A percentile compares a stretch with the other conserved stretches of the same genome.
phyloP scores from a whole-genome alignment of 2,329 filamentous ascomycete genomes.

The Alternaria conjuncta region DNA sequence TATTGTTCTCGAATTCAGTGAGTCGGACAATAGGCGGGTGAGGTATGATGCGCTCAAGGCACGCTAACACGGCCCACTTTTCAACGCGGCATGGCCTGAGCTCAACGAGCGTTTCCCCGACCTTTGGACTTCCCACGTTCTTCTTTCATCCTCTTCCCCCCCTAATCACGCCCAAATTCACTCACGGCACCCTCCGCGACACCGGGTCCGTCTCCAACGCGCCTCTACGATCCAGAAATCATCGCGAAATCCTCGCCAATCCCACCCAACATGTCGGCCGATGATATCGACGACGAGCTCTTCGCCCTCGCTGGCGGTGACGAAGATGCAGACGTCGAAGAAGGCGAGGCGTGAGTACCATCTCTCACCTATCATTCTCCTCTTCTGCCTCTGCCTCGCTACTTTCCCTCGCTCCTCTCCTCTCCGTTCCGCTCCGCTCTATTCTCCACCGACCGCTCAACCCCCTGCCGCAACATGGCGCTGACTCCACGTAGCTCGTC shows the following conservation, averaged over 20 bases:
- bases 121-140: constrained; percentile 23
- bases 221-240: not conserved
- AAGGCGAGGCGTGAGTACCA: constrained; percentile 80
- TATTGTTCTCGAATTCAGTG: constrained; percentile 6
- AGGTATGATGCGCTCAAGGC: constrained; percentile 28
- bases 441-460: constrained; percentile 14
- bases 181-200: constrained; percentile 13
- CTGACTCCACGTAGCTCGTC: constrained; percentile 66
- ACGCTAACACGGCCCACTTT: constrained; percentile 24
- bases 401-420: constrained; percentile 2
- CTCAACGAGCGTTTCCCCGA: constrained; percentile 28
- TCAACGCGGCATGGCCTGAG: constrained; percentile 29
- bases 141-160: constrained; percentile 20
- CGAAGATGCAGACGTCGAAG: constrained; percentile 65
- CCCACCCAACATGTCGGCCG: constrained; percentile 70
- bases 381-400: constrained; percentile 5
- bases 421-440: constrained; percentile 14
- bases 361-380: constrained; percentile 12
- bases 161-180: constrained; percentile 21
- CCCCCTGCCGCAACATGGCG: constrained; percentile 23
- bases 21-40: constrained; percentile 4
- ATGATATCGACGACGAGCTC: constrained; percentile 83
- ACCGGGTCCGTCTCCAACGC: constrained; percentile 7
- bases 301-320: constrained; percentile 88
- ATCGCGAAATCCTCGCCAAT: constrained; percentile 4